Base-by-base conservation (phyloP, 1,139 yeast species). In the Yamadazyma sp. region DNA sequence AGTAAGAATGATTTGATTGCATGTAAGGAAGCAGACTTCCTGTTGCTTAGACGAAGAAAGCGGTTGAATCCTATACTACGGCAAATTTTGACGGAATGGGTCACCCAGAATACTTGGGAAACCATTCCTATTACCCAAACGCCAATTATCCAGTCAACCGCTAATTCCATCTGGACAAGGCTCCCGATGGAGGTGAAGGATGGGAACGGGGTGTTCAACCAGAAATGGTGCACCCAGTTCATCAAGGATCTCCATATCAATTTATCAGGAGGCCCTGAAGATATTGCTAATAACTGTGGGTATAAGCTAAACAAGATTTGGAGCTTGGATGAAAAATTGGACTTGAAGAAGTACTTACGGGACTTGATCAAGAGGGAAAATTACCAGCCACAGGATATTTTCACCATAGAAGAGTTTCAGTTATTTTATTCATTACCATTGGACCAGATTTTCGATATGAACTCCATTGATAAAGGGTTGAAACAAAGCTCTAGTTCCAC, bases 51-150 rank as follows among this genome's bases (percentile, higher is more conserved):
- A 45, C 61, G 84, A 40, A 57, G 86, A 43, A 76, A 78, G 41
- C 74, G 77, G 29, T 61, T 78, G 24, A 80, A 81, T 48, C 78
- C 82, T 4, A 54, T 80, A 12, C 62, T 81, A 13, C 61, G 86
- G 34, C 69, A 73, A 34, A 80, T 80, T 6, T 56, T 81, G 33
- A 73, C 81, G 8, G 86, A 81, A 55, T 81, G 86, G 86, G 77
- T 80, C 35, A 74, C 83, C 1, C 86, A 80, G 53, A 78, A 82
- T 17, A 71, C 75, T 1, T 80, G 87, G 86, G 83, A 79, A 53
- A 73, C 72, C 34, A 77, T 80, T 21, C 86, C 86, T 2, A 73
- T 80, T 6, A 78, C 85, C 21, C 5, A 5, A 0, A 73, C 82
- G 0, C 84, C 85, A 0, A 77, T 80, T 17, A 69, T 81, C 20